phyloP scores from a whole-genome alignment of 306 rosid genomes.

The Cicer chorassanicum region DNA sequence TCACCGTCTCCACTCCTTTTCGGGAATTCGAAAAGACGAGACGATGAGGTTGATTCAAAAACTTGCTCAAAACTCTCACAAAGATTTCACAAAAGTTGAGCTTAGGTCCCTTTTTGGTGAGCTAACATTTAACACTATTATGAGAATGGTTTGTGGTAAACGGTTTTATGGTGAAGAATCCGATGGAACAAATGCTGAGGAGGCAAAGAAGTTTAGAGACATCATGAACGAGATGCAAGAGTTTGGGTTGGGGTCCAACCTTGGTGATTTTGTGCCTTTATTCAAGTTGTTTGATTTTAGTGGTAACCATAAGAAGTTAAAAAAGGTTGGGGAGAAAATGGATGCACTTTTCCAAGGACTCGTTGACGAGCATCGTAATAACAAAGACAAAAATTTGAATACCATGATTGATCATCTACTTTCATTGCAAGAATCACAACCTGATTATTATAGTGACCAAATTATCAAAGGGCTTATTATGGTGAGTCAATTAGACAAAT shows the following conservation, averaged over 20 bases:
- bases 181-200: conserved; percentile 45
- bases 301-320: conserved; percentile 31
- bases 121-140: conserved; percentile 62
- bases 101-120: conserved; percentile 48
- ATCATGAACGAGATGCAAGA: conserved; percentile 35
- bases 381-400: conserved; percentile 33
- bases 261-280: conserved; percentile 56
- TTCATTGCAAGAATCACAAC: conserved; percentile 53
- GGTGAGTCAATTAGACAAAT: conserved; percentile 43
- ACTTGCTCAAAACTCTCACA: conserved; percentile 21
- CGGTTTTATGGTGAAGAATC: conserved; percentile 58
- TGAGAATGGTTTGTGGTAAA: conserved; percentile 77
- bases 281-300: conserved; percentile 50
- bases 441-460: conserved; percentile 63
- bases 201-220: conserved; percentile 55
- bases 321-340: conserved; percentile 34
- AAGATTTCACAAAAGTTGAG: conserved; percentile 47
- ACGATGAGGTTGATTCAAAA: conserved; percentile 45
- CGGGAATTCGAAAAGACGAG: conserved; percentile 54
- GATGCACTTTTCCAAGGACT: conserved; percentile 62
- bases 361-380: conserved; percentile 57
- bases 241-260: conserved; percentile 37
- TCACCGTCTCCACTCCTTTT: conserved; percentile 54
- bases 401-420: conserved; percentile 66
- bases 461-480: conserved; percentile 65